Conservation (phyloP, 129 eudicot species). For the Deinandra increscens region DNA sequence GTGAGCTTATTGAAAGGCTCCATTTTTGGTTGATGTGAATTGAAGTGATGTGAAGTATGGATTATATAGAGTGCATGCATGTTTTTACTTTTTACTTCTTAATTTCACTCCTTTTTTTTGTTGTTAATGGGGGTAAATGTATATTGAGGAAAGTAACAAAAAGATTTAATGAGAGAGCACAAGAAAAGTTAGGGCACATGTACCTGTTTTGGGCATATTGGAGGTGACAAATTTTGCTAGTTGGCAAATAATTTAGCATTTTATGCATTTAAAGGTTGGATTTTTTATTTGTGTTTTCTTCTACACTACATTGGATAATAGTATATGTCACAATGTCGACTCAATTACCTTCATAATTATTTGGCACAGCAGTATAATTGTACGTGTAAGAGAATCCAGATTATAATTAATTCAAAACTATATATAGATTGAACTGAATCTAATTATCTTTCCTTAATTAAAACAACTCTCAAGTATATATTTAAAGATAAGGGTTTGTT, state of each 20-base stretch:
- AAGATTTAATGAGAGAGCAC: conserved; percentile 22
- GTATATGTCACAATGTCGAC: not conserved
- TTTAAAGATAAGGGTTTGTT: no score
- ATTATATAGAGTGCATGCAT: conserved; percentile 34
- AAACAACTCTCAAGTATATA: no score
- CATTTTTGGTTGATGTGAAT: conserved; percentile 26
- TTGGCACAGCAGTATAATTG: no score
- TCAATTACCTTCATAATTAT: not conserved
- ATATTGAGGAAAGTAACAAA: conserved; percentile 31
- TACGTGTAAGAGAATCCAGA: no score
- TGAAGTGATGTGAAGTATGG: conserved; percentile 22
- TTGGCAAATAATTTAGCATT: conserved; percentile 31
- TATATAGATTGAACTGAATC: no score
- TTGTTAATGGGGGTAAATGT: not conserved
- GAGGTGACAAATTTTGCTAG: conserved; percentile 44
- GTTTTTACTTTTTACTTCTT: not conserved
- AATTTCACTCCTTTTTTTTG: not conserved
- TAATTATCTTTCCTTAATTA: no score
- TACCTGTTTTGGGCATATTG: conserved; percentile 39
- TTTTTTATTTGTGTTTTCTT: not conserved
- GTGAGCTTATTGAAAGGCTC: conserved; percentile 49
- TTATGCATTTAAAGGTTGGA: conserved; percentile 19
- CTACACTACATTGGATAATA: not conserved
- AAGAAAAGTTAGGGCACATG: conserved; percentile 39
- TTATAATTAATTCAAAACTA: no score